A percentile compares a stretch with the other conserved stretches of the same genome.
Conservation (phyloP, 345 rosid species). For the Mangifera indica region DNA sequence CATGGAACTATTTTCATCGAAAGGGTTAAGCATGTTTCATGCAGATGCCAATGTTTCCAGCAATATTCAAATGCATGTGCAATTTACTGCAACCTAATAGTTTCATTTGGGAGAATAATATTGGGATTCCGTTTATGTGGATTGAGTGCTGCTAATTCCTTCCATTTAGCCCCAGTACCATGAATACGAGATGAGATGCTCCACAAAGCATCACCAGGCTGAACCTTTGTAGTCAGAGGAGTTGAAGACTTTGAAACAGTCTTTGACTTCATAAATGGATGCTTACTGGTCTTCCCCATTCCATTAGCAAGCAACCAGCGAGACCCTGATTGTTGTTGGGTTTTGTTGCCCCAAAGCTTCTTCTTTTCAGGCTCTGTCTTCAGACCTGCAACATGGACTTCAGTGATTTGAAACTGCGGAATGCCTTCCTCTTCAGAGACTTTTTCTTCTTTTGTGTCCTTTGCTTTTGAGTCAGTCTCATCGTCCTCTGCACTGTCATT, state of each 20-base stretch:
- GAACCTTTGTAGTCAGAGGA: conserved; percentile 42
- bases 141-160: conserved; percentile 48
- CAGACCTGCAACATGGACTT: conserved; percentile 83
- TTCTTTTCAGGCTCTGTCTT: conserved; percentile 63
- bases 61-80: conserved; percentile 1
- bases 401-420: conserved; percentile 65
- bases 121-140: conserved; percentile 61
- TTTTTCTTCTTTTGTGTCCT: conserved; percentile 43
- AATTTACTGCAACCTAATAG: conserved; percentile 32
- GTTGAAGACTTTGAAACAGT: conserved; percentile 36
- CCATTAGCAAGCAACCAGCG: conserved; percentile 93
- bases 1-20: background rate
- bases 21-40: background rate
- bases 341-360: conserved; percentile 64
- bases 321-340: conserved; percentile 85
- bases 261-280: conserved; percentile 58
- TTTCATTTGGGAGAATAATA: conserved; percentile 41
- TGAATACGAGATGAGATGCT: conserved; percentile 65
- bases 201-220: conserved; percentile 73
- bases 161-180: conserved; percentile 66
- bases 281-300: conserved; percentile 83
- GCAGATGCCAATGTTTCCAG: background rate
- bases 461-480: conserved; percentile 30
- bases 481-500: conserved; percentile 48
- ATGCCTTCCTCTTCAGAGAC: conserved; percentile 48